These are phyloP conservation scores for Fonsecaea monophora DNA, from an alignment of 2,329 filamentous ascomycete genomes.

Conservation along the genomic window DNA sequence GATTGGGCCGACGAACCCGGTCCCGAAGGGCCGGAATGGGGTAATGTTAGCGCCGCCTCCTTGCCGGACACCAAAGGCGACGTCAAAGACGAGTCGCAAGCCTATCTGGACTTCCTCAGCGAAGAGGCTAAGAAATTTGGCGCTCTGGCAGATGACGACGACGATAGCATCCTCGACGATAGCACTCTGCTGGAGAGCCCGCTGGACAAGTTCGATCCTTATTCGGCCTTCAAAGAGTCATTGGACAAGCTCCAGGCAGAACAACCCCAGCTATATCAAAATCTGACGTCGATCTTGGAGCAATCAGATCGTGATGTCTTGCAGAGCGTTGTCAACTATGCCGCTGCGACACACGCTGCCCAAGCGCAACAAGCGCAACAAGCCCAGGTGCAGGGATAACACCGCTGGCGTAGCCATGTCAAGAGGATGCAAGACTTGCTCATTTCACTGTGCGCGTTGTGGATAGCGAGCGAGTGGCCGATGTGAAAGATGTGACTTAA, in stretches of 20 bases:
- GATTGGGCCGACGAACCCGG: slow-evolving; percentile 76
- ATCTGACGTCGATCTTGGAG: slow-evolving; percentile 77
- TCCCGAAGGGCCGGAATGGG: slow-evolving; percentile 59
- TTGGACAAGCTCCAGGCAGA: slow-evolving; percentile 85
- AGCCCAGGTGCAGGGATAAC: slow-evolving; percentile 18
- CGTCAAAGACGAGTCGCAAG: slow-evolving; percentile 85
- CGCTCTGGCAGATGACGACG: slow-evolving; percentile 72
- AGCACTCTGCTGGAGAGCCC: slow-evolving; percentile 91
- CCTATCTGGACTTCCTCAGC: slow-evolving; percentile 94
- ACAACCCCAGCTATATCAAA: slow-evolving; percentile 86
- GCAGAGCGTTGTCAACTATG: slow-evolving; percentile 76
- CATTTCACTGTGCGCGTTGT: not conserved
- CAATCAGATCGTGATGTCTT: slow-evolving; percentile 82
- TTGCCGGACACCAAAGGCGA: slow-evolving; percentile 64
- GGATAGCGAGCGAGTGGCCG: not conserved
- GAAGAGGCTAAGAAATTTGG: slow-evolving; percentile 91
- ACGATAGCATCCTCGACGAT: slow-evolving; percentile 91
- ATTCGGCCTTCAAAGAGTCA: slow-evolving; percentile 82
- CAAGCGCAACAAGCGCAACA: slow-evolving; percentile 14
- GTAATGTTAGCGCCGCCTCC: slow-evolving; percentile 69
- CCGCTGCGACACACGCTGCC: slow-evolving; percentile 44
- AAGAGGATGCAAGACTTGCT: not conserved
- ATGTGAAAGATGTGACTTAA: not conserved
- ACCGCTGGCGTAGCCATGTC: not conserved
- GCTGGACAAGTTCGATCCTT: slow-evolving; percentile 93